Conservation (phyloP, 345 rosid species). For the Citrus inodora region DNA sequence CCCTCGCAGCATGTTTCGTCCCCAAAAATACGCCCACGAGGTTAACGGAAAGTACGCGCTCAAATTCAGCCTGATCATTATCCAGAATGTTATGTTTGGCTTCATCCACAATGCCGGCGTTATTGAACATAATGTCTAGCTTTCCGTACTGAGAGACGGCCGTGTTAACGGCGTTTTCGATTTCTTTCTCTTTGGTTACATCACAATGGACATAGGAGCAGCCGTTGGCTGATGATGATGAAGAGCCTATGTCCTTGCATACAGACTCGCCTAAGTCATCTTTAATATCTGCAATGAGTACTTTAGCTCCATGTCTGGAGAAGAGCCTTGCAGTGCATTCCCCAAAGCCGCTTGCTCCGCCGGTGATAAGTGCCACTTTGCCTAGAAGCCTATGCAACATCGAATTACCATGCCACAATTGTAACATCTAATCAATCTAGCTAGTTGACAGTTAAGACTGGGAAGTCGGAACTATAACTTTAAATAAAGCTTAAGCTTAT, state of each 20-base stretch:
- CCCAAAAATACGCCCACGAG: slow-evolving; percentile 23
- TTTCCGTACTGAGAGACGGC: slow-evolving; percentile 22
- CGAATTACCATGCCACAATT: not conserved
- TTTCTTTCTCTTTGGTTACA: slow-evolving; percentile 10
- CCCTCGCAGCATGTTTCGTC: slow-evolving; percentile 30
- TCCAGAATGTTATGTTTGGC: not conserved
- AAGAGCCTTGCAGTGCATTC: slow-evolving; percentile 17
- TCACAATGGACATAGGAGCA: slow-evolving; percentile 21
- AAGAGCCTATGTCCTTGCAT: not conserved
- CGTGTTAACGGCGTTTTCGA: slow-evolving; percentile 5
- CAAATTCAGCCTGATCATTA: slow-evolving; percentile 13
- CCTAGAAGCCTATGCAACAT: slow-evolving; percentile 8
- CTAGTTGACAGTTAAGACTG: too few species aligned
- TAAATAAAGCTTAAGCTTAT: not conserved
- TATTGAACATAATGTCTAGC: slow-evolving; percentile 35
- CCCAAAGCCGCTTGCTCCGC: slow-evolving; percentile 26
- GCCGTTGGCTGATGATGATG: not conserved
- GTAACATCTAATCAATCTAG: not conserved
- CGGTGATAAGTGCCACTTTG: slow-evolving; percentile 20
- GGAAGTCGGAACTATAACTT: not conserved
- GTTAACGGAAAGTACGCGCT: slow-evolving; percentile 8
- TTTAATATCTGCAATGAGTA: slow-evolving; percentile 15
- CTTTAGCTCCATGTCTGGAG: slow-evolving; percentile 17
- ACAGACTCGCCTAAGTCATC: slow-evolving; percentile 14
- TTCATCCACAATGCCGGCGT: slow-evolving; percentile 13